Evolutionary conservation across 2,329 filamentous ascomycete genomes (phyloP), one percentile per base, ranked within the genome.

Genomic region (Teratosphaeria zuluensis): DNA sequence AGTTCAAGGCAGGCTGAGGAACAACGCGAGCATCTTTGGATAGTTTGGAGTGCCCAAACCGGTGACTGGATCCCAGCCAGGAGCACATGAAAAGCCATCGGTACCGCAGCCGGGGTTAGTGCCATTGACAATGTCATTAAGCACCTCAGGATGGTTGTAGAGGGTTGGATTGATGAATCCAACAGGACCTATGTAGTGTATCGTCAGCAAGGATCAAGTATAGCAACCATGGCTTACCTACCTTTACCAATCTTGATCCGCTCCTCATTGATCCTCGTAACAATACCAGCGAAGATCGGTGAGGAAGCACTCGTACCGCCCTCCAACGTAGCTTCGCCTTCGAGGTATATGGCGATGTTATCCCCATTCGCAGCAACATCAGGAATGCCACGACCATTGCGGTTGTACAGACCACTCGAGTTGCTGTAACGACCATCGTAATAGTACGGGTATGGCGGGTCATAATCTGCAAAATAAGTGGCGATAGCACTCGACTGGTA

Each of bases 291-390:
- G 31, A 67, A 70, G 24, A 69, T 68, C 2, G 68, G 68, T 11
- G 67, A 55, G 3, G 66, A 60, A 12, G 65, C 61, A 12, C 57
- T 62, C 1, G 69, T 69, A 14, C 68, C 69, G 16, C 58, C 65
- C 11, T 57, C 58, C 2, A 60, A 51, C 2, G 51, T 59, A 51
- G 75, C 74, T 4, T 66, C 63, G 14, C 76, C 76, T 21, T 75
- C 64, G 16, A 74, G 62, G 4, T 74, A 75, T 7, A 75, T 69
- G 9, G 56, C 77, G 72, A 75, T 73, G 59, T 76, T 71, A 56
- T 75, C 71, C 2, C 70, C 72, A n/a, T 72, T 67, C 6, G 72
- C 74, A 0, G 74, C 62, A 12, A 66, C 62, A 51, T 77, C 75
- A 9, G 75, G 75, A 30, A 75, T 68, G 12, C 63, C 68, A 14